Conservation (phyloP, 371 early-diverging fungal species). For the Lichtheimia corymbifera region DNA sequence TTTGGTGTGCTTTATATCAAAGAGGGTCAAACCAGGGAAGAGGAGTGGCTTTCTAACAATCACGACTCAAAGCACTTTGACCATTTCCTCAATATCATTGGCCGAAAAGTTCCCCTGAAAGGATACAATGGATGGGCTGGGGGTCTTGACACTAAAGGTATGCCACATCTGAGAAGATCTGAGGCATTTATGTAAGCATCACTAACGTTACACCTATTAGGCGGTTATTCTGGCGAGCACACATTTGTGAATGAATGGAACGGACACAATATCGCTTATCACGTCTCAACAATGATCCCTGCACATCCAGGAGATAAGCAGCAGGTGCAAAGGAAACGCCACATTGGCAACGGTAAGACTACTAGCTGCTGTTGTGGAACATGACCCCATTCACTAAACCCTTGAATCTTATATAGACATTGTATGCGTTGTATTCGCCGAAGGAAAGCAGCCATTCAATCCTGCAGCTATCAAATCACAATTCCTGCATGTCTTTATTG, state of each 20-base stretch:
- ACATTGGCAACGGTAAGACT: conserved; percentile 78
- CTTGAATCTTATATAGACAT: conserved; percentile 55
- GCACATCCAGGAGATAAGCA: conserved; percentile 71
- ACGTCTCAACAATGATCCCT: conserved; percentile 82
- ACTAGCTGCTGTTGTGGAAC: not conserved
- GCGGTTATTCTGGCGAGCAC: conserved; percentile 77
- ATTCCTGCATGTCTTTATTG: conserved; percentile 76
- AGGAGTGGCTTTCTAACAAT: conserved; percentile 75
- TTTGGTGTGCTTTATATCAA: conserved; percentile 75
- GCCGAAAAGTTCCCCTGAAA: conserved; percentile 67
- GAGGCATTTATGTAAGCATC: too few species aligned
- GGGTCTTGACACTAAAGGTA: conserved; percentile 80
- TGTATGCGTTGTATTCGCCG: conserved; percentile 73
- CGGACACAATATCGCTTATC: conserved; percentile 83
- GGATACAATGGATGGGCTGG: conserved; percentile 82
- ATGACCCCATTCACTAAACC: not conserved
- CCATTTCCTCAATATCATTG: conserved; percentile 70
- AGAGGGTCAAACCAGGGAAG: conserved; percentile 73
- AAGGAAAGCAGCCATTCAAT: conserved; percentile 65
- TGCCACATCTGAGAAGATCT: not conserved
- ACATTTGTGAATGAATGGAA: conserved; percentile 76
- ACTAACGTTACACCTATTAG: conserved; percentile 15
- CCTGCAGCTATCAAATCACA: conserved; percentile 74
- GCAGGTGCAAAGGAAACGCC: conserved; percentile 83
- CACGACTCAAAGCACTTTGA: conserved; percentile 60